Percentiles rank a stretch among this genome's conserved stretches.
phyloP scores from a whole-genome alignment of 805 yeast species.

The Saccharomycopsis sp. region DNA sequence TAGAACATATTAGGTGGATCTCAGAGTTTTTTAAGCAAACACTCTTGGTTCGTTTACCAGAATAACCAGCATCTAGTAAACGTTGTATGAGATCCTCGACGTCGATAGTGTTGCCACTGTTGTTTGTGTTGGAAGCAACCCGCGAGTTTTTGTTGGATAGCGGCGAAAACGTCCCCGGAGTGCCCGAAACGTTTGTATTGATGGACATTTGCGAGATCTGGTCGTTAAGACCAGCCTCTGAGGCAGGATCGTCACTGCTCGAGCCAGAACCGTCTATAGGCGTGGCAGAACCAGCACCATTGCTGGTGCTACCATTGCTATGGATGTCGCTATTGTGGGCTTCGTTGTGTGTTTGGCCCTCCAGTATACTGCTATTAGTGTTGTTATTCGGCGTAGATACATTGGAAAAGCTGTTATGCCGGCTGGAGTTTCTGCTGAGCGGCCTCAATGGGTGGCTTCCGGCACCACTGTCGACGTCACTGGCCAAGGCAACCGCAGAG shows the following conservation, averaged over 20 bases:
- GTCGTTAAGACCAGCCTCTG: background rate
- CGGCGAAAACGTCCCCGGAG: slow-evolving; percentile 9
- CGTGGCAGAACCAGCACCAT: background rate
- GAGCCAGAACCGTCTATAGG: background rate
- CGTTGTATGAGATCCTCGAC: slow-evolving; percentile 88
- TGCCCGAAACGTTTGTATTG: background rate
- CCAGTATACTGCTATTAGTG: background rate
- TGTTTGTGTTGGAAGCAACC: slow-evolving; percentile 5
- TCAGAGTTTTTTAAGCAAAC: slow-evolving; percentile 88
- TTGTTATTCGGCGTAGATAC: background rate
- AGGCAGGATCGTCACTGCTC: background rate
- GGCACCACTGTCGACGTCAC: slow-evolving; percentile 28
- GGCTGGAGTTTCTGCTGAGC: slow-evolving; percentile 12
- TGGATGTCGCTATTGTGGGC: background rate
- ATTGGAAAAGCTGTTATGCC: slow-evolving; percentile 14
- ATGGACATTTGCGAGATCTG: background rate
- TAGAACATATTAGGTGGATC: slow-evolving; percentile 77
- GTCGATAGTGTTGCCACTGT: slow-evolving; percentile 30
- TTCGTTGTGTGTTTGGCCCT: too few species aligned
- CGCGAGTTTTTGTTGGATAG: slow-evolving; percentile 11
- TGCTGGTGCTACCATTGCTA: background rate
- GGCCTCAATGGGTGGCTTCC: slow-evolving; percentile 26
- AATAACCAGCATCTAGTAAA: slow-evolving; percentile 89
- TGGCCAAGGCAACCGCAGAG: slow-evolving; percentile 20
- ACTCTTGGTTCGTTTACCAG: slow-evolving; percentile 86